Evolutionary conservation across 345 rosid species (phyloP).

Genomic region (Arabidopsis arenosa): DNA sequence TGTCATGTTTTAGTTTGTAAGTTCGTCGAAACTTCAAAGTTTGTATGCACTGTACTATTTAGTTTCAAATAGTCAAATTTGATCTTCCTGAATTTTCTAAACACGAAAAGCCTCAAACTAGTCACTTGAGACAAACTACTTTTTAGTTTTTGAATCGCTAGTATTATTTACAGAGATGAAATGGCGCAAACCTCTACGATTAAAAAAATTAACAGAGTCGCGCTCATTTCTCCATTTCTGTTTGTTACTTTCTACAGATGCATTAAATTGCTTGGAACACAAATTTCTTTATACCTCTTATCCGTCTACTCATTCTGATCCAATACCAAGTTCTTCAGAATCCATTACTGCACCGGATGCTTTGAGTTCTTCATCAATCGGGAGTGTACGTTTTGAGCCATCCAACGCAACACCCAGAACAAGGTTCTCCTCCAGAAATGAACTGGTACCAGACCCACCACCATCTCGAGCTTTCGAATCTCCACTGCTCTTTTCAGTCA

Average conservation of each 20-base stretch:
- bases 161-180: constrained; percentile 31
- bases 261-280: neutral
- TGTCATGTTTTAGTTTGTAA: neutral
- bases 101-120: neutral
- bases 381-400: constrained; percentile 88
- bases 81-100: neutral
- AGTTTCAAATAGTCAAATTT: neutral
- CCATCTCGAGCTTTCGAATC: constrained; percentile 28
- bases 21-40: neutral
- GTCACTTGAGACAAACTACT: constrained; percentile 11
- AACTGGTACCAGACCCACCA: constrained; percentile 47
- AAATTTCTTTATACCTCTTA: constrained; percentile 2
- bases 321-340: constrained; percentile 58
- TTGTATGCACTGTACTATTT: neutral
- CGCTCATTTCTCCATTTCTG: constrained; percentile 35
- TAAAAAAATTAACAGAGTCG: constrained; percentile 35
- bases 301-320: constrained; percentile 9
- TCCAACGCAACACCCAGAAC: constrained; percentile 91
- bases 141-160: neutral
- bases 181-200: constrained; percentile 39
- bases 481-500: constrained; percentile 30
- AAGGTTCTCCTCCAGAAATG: constrained; percentile 76
- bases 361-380: constrained; percentile 68
- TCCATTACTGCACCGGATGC: constrained; percentile 48
- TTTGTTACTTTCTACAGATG: constrained; percentile 36